Conservation (phyloP, 192 early-diverging fungal species). For the Backusella australiensis region DNA sequence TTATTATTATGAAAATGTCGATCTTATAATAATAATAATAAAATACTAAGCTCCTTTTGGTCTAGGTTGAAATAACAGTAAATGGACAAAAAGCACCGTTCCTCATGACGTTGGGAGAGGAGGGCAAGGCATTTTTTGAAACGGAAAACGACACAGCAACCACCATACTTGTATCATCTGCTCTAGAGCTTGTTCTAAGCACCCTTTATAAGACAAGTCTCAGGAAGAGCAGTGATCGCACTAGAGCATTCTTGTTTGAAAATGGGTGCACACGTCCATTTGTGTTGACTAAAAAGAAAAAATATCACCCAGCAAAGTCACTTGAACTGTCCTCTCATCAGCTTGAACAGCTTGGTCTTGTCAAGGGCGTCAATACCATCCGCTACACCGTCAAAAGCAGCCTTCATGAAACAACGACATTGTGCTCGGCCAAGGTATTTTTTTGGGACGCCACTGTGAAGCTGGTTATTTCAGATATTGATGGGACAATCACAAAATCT, state of each 20-base stretch:
- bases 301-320: constrained; percentile 76
- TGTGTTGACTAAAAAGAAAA: not conserved
- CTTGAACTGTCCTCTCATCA: constrained; percentile 90
- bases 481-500: constrained; percentile 98
- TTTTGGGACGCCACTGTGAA: constrained; percentile 79
- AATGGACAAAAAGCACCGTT: not conserved
- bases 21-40: not conserved
- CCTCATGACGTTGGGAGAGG: not conserved
- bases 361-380: constrained; percentile 89
- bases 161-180: not conserved
- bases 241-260: not conserved
- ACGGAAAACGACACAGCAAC: not conserved
- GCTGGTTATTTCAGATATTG: constrained; percentile 96
- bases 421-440: constrained; percentile 85
- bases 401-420: constrained; percentile 67
- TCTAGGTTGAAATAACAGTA: not conserved
- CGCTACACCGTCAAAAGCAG: constrained; percentile 77
- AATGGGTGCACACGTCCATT: not conserved
- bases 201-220: constrained; percentile 14
- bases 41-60: not conserved
- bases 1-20: not conserved
- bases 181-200: constrained; percentile 4
- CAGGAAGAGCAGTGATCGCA: not conserved
- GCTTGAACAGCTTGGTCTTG: constrained; percentile 74
- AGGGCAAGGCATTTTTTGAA: not conserved